A percentile compares a stretch with the other conserved stretches of the same genome.
Conservation (phyloP, 2,329 filamentous ascomycete genomes). For the Laburnicola sp. region DNA sequence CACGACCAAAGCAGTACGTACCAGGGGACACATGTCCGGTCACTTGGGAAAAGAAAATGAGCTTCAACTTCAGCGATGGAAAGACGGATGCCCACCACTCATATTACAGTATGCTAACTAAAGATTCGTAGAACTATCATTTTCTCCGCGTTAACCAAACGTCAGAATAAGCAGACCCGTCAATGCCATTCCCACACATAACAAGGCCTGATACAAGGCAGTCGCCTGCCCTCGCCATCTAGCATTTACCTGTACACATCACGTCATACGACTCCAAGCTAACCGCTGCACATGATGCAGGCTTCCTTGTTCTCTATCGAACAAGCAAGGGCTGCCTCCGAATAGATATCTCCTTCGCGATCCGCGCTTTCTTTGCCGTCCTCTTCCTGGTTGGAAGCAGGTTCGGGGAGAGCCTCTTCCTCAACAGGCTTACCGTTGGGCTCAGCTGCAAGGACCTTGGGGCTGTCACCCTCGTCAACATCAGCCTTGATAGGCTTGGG, state of each 20-base stretch:
- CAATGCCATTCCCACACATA: conserved; percentile 10
- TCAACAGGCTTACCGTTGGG: conserved; percentile 65
- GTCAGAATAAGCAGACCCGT: not conserved
- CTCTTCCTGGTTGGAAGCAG: conserved; percentile 67
- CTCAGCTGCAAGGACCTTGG: conserved; percentile 75
- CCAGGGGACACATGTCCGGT: no score
- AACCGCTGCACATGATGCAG: conserved; percentile 98
- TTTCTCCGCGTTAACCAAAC: conserved; percentile 1
- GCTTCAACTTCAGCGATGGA: no score
- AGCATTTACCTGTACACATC: conserved; percentile 15
- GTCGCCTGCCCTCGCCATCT: conserved; percentile 18
- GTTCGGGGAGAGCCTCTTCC: conserved; percentile 59
- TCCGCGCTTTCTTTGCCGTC: conserved; percentile 74
- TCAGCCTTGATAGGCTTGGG: conserved; percentile 75
- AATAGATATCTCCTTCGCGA: conserved; percentile 90
- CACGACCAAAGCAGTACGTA: no score
- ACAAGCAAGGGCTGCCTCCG: conserved; percentile 86
- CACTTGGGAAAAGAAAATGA: no score
- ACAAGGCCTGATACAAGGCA: conserved; percentile 20
- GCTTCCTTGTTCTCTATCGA: conserved; percentile 97
- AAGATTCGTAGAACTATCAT: conserved; percentile 1
- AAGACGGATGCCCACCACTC: no score
- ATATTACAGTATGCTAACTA: not conserved
- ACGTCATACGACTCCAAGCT: conserved; percentile 31
- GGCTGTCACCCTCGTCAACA: conserved; percentile 74